phyloP scores from a whole-genome alignment of 768 basidiomycete species.

The Galerina marginata region DNA sequence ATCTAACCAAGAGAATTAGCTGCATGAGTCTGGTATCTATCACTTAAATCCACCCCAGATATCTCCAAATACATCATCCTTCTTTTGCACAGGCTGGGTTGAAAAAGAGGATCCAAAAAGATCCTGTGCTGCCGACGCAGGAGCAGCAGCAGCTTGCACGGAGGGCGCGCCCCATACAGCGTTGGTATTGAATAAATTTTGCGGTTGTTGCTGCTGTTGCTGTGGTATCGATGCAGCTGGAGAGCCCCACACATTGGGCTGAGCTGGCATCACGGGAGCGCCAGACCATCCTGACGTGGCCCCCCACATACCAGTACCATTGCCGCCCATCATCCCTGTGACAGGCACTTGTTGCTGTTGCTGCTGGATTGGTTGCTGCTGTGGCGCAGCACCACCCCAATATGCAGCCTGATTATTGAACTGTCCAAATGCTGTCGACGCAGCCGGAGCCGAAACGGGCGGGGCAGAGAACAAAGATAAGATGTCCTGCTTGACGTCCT shows the following conservation, averaged over 20 bases:
- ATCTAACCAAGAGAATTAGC: constrained; percentile 6
- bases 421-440: constrained; percentile 41
- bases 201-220: constrained; percentile 38
- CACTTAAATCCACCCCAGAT: constrained; percentile 87
- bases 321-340: constrained; percentile 60
- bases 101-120: constrained; percentile 37
- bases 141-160: constrained; percentile 16
- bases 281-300: constrained; percentile 67
- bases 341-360: constrained; percentile 24
- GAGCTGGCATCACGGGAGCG: constrained; percentile 36
- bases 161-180: constrained; percentile 60
- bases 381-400: constrained; percentile 35
- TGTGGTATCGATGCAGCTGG: constrained; percentile 26
- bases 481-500: constrained; percentile 86
- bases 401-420: constrained; percentile 33
- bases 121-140: constrained; percentile 32
- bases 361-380: constrained; percentile 24
- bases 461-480: constrained; percentile 76
- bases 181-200: constrained; percentile 52
- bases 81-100: constrained; percentile 48
- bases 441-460: constrained; percentile 38
- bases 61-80: constrained; percentile 83
- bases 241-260: constrained; percentile 45
- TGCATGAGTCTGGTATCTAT: constrained; percentile 6
- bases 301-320: constrained; percentile 69